These are phyloP conservation scores for Phyllosticta citriasiana DNA, from an alignment of 2,329 filamentous ascomycete species.

Conservation along the genomic window DNA sequence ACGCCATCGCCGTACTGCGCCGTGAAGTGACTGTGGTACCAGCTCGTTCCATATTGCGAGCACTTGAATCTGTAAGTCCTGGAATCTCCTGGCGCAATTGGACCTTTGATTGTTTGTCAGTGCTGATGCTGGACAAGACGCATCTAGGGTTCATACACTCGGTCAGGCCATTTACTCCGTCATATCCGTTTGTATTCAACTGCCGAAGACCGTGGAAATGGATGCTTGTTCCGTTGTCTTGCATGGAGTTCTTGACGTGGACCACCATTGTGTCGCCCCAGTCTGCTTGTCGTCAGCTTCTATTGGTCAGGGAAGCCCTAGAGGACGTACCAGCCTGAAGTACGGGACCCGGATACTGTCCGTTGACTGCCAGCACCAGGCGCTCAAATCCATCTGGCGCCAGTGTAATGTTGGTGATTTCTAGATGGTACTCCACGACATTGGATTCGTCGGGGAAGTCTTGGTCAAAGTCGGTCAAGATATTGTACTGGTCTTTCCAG, in stretches of 20 bases:
- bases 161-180: conserved; percentile 40
- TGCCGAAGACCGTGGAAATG: conserved; percentile 45
- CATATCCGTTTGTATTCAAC: conserved; percentile 30
- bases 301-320: background rate
- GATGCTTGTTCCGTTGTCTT: conserved; percentile 39
- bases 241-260: conserved; percentile 26
- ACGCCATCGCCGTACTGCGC: conserved; percentile 36
- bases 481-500: conserved; percentile 34
- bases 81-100: conserved; percentile 49
- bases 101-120: conserved; percentile 18
- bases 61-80: conserved; percentile 50
- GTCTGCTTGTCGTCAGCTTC: conserved; percentile 18
- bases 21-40: conserved; percentile 36
- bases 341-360: conserved; percentile 53
- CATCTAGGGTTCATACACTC: conserved; percentile 39
- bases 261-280: conserved; percentile 33
- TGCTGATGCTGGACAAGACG: too few species aligned
- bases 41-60: conserved; percentile 35
- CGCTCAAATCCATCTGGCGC: conserved; percentile 31
- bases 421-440: conserved; percentile 29
- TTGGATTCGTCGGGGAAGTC: conserved; percentile 31
- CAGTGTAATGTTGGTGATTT: conserved; percentile 32
- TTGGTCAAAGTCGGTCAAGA: conserved; percentile 35
- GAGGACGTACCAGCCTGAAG: conserved; percentile 18
- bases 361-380: conserved; percentile 27